Percentiles rank a stretch among this genome's conserved stretches.
Conservation (phyloP, 306 rosid genomes). For the Begonia fuchsioides region DNA sequence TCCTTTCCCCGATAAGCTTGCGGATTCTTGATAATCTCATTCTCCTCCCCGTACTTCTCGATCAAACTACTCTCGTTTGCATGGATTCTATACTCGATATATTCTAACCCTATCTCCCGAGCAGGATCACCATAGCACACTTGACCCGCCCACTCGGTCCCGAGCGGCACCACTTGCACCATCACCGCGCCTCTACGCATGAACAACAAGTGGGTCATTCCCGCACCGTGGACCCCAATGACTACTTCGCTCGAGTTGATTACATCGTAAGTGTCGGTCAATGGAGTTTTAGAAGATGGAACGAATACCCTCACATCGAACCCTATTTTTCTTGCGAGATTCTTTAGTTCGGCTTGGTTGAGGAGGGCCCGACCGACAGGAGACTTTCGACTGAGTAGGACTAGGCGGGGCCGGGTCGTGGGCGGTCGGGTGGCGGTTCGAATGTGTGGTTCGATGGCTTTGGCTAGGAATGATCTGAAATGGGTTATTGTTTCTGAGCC, state of each 20-base stretch:
- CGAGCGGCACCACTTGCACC: conserved; percentile 37
- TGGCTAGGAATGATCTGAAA: conserved; percentile 21
- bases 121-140: conserved; percentile 16
- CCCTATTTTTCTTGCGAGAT: conserved; percentile 10
- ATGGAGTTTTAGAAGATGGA: conserved; percentile 9
- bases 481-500: conserved; percentile 7
- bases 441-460: conserved; percentile 9
- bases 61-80: conserved; percentile 28
- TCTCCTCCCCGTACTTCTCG: conserved; percentile 17
- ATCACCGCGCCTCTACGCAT: conserved; percentile 14
- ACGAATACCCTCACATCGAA: conserved; percentile 23
- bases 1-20: conserved; percentile 1
- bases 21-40: conserved; percentile 11
- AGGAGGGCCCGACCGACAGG: conserved; percentile 3
- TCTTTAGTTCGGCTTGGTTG: conserved; percentile 13
- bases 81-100: conserved; percentile 21
- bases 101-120: conserved; percentile 11
- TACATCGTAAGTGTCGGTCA: conserved; percentile 13
- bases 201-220: conserved; percentile 26
- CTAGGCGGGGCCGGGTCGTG: conserved; percentile 5
- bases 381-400: conserved; percentile 4
- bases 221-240: conserved; percentile 32
- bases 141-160: conserved; percentile 14
- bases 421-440: background rate
- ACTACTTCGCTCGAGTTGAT: conserved; percentile 29